Evolutionary conservation across 2,329 filamentous ascomycete species (phyloP), one percentile per base, ranked within the genome.

Genomic region (Saccharata proteae): DNA sequence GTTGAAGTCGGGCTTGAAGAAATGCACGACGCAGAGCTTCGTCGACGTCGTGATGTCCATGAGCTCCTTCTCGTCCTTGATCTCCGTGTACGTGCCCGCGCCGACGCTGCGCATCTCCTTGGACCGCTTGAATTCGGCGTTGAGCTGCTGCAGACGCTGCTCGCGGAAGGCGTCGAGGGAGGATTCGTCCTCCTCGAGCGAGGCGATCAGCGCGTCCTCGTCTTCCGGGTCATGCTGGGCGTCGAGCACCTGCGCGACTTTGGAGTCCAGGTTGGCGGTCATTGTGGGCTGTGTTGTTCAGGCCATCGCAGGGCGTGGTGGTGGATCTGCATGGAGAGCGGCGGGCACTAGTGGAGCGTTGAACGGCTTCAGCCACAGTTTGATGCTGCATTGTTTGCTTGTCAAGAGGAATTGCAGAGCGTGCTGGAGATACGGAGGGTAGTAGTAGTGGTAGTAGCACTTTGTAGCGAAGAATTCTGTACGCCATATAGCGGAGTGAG

Each of bases 1-100:
- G 13, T 65, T 61, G 50, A 77, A 77, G 44, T 77, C 73, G 3
- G 70, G 62, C 45, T 77, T 74, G 48, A 67, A 71, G 49, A 77
- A 77, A 47, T 77, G 73, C 15, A 77, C 66, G 2, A 77, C 59
- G 42, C 67, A 74, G 16, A 65, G 54, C 37, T 69, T 63, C 9
- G 64, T 65, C 28, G 62, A 60, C 6, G 72, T 77, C 6, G 72
- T 75, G 40, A 74, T 69, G 40, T 71, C 64, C 47, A 77, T 64
- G 24, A 76, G 51, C 9, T 59, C 49, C 47, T 74, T 70, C 46
- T 77, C 73, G 38, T 64, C 63, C 30, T 65, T 69, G 47, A 71
- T 64, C 44, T 72, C 67, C 5, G 54, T 55, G 43, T 70, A 73
- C 7, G 49, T 61, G 22, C 70, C 70, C 47, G 69, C 65, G 7